Evolutionary conservation across 2,329 filamentous ascomycete species (phyloP).

Genomic region (Alternaria alternata): DNA sequence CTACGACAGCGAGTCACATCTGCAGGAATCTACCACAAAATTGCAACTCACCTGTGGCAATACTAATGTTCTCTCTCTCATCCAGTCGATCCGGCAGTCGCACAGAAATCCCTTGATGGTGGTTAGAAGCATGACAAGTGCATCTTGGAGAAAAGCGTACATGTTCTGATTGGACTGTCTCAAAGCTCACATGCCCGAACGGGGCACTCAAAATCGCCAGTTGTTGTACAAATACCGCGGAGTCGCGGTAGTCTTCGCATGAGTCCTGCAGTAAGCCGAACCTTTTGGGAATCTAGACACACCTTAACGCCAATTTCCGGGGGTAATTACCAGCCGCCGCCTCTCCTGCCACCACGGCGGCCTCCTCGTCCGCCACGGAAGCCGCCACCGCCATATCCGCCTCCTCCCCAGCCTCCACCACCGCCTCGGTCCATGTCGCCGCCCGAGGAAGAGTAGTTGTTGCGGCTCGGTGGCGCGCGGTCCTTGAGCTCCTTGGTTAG

Average conservation of each 20-base stretch:
- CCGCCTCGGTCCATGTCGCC: conserved; percentile 40
- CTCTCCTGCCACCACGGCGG: conserved; percentile 37
- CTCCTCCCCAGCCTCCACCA: conserved; percentile 34
- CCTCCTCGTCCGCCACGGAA: conserved; percentile 31
- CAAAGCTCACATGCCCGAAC: conserved; percentile 25
- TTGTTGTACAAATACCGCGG: conserved; percentile 38
- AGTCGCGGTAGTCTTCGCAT: conserved; percentile 28
- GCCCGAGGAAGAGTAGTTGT: conserved; percentile 30
- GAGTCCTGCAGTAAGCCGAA: conserved; percentile 45
- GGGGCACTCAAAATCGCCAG: conserved; percentile 20
- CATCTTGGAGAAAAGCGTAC: conserved; percentile 45
- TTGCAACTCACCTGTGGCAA: conserved; percentile 9
- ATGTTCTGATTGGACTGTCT: conserved; percentile 42
- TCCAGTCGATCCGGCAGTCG: conserved; percentile 3
- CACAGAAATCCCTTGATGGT: conserved; percentile 37
- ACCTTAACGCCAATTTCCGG: conserved; percentile 45
- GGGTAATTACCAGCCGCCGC: conserved; percentile 41
- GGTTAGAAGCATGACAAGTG: conserved; percentile 43
- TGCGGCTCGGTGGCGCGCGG: conserved; percentile 65
- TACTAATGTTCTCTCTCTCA: neutral
- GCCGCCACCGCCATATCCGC: conserved; percentile 38
- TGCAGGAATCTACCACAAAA: neutral
- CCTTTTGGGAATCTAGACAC: conserved; percentile 45
- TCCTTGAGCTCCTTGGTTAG: conserved; percentile 87
- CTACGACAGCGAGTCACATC: neutral